Evolutionary conservation across 78 protist genomes (phyloP), one percentile per base, ranked within the genome.

Genomic region (Speleostelium caveatum): DNA sequence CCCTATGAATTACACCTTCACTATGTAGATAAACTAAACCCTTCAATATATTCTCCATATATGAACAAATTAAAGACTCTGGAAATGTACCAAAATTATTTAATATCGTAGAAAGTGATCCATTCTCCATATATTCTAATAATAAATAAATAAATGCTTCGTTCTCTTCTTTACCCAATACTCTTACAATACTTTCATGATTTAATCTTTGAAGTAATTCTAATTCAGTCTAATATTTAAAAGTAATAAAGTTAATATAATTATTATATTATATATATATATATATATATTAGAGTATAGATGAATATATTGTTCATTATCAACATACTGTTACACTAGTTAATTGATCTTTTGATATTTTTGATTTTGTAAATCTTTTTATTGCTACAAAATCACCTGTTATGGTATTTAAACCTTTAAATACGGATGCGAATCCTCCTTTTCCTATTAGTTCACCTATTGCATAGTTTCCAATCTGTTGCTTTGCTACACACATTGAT

Each of bases 101-200:
- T 30, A 92, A 35, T 19, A 96, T 68, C 2, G 67, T 32, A 33
- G 83, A 58, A 16, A 98, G 96, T 42, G 99, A 97, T 7, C 99
- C 99, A 56, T 96, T 95, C 35, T 96, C 97, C 42, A 96, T 83
- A 59, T 41, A 97, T 92, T 98, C 99, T 14, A 97, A 86, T 6
- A 97, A 58, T 35, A 98, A 94, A 86, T 83, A 87, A 26, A 98
- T 73, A 58, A 38, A 28, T 21, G 87, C 94, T 30, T 66, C 86
- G 38, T 74, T 62, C 12, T 56, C 49, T 51, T 67, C 63, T 36
- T 56, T 68, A 10, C 88, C 97, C 28, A 63, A 28, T 53, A 95
- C 94, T 59, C 89, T 62, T 41, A 96, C 95, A 19, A 97, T 90
- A 78, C 85, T 87, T 5, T 93, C 94, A 65, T 97, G 97, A 17